A percentile compares a stretch with the other conserved stretches of the same genome.
Evolutionary conservation across 1,284 basidiomycete genomes (phyloP).

Genomic region (Leccinum fallax): DNA sequence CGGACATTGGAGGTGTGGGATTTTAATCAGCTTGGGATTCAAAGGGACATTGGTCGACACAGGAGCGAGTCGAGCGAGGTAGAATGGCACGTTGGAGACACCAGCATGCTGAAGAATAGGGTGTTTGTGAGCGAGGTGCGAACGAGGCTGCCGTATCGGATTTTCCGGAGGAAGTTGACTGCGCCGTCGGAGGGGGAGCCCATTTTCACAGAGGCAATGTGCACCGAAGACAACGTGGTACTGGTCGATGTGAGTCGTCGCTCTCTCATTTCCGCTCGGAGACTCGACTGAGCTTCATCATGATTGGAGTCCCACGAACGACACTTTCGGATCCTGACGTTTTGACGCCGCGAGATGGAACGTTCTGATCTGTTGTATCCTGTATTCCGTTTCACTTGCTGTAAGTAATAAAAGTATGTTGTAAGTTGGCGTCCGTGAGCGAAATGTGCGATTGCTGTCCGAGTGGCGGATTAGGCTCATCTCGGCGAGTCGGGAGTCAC

Average conservation of each 20-base stretch:
- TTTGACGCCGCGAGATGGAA: conserved; percentile 14
- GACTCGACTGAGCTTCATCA: background rate
- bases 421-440: conserved; percentile 10
- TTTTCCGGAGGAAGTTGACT: conserved; percentile 24
- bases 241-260: conserved; percentile 47
- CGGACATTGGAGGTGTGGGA: conserved; percentile 46
- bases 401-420: background rate
- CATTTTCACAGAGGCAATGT: conserved; percentile 43
- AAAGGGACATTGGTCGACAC: conserved; percentile 28
- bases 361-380: background rate
- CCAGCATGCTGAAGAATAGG: conserved; percentile 22
- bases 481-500: conserved; percentile 5
- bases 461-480: conserved; percentile 32
- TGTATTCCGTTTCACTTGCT: background rate
- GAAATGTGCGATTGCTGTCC: conserved; percentile 32
- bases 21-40: conserved; percentile 51
- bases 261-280: background rate
- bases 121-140: conserved; percentile 43
- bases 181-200: conserved; percentile 13
- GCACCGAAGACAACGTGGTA: conserved; percentile 57
- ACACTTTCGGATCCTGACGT: conserved; percentile 33
- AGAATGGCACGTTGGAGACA: conserved; percentile 30
- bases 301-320: conserved; percentile 21
- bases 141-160: conserved; percentile 50
- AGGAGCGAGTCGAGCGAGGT: conserved; percentile 4